phyloP scores from a whole-genome alignment of 1,284 basidiomycete species.

The Ganoderma sp. region DNA sequence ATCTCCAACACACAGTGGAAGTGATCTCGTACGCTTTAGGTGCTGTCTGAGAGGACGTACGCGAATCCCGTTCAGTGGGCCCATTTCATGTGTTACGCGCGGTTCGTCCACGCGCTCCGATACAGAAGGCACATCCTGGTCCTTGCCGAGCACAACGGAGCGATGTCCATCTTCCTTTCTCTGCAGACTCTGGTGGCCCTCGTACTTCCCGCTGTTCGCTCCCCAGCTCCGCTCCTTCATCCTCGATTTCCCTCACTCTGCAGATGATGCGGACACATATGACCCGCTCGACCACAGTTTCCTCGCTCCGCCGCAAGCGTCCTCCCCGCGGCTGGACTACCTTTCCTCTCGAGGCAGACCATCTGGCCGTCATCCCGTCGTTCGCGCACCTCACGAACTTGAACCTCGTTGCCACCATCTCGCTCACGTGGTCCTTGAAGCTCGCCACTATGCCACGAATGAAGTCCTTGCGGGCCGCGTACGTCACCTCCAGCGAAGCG shows the following conservation, averaged over 20 bases:
- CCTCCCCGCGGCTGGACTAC: not conserved
- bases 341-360: not conserved
- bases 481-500: not conserved
- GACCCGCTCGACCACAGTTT: not conserved
- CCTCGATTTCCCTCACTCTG: not conserved
- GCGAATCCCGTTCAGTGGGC: not conserved
- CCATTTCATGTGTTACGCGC: slow-evolving; percentile 3
- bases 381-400: not conserved
- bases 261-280: not conserved
- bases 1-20: not conserved
- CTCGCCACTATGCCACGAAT: not conserved
- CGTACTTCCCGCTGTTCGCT: not conserved
- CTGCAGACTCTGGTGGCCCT: not conserved
- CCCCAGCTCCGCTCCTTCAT: not conserved
- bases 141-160: not conserved
- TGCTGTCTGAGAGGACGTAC: not conserved
- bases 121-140: not conserved
- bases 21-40: not conserved
- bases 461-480: not conserved
- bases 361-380: not conserved
- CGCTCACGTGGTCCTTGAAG: not conserved
- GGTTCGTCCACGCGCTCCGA: not conserved
- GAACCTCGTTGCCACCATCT: not conserved
- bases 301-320: not conserved
- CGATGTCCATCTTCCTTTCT: not conserved